Base-by-base conservation (phyloP, 331 rosid species). In the Quercus phellos region DNA sequence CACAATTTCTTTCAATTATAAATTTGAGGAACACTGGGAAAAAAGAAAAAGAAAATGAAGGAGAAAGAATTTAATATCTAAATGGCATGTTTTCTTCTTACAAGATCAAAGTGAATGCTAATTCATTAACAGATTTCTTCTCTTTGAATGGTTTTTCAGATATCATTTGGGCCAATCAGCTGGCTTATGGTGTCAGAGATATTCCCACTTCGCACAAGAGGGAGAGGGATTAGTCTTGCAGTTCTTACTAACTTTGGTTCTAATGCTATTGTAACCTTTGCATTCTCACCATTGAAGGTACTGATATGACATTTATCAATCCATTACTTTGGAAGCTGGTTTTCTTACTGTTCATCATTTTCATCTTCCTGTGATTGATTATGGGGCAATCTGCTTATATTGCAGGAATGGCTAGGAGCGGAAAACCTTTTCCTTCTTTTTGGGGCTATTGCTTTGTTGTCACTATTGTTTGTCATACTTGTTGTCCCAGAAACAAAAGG, bases 101-200 rank as follows among this genome's bases (percentile, higher is more conserved):
- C 84, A 63, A 56, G 27, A 63, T 67, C 54, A 68, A 73, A 46
- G 73, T 58, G 13, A 75, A 56, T 63, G 78, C 78, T 80, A 14
- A 30, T 64, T 34, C 67, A 71, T 34, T 60, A 24, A n/a, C 32
- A 53, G 8, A 59, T 74, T 81, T 53, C 27, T 67, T 6, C 66
- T 73, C 17, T 55, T 71, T 72, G 38, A 74, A 81, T 83, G 51
- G 16, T 56, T 68, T 86, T 82, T 79, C 96, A 94, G 99, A 91
- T 94, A 83, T 94, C 99, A 63, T 92, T 94, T 84, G 98, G 99
- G 76, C 99, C 99, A n/a, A 90, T 94, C 82, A 92, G 99, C 79
- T 94, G 99, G 98, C 97, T 94, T 53, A 90, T 94, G 97, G 97
- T 92, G 76, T 94, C 97, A 1, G 97, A 92, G 86, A 80, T 94